Conservation (phyloP, 257 asterid species). For the Leptodermis oblonga region DNA sequence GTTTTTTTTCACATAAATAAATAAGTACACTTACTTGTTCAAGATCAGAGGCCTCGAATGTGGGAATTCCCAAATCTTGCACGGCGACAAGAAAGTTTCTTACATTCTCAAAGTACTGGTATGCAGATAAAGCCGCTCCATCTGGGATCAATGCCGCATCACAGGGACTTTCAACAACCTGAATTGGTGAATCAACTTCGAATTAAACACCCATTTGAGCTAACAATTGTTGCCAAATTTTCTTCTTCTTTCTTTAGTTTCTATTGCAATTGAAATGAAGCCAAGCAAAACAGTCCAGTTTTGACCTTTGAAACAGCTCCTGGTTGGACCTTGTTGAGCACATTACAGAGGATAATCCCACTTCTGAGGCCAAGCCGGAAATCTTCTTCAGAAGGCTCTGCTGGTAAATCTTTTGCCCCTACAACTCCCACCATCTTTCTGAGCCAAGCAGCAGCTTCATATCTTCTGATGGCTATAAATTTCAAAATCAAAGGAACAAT, state of each 20-base stretch:
- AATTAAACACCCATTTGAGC: constrained; percentile 12
- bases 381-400: constrained; percentile 98
- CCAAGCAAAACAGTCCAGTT: not conserved
- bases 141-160: constrained; percentile 71
- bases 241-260: not conserved
- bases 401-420: constrained; percentile 83
- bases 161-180: constrained; percentile 89
- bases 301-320: constrained; percentile 87
- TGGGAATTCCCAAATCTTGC: constrained; percentile 86
- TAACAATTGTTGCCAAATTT: not conserved
- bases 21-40: constrained; percentile 59
- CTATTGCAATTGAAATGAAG: not conserved
- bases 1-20: not conserved
- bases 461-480: constrained; percentile 69
- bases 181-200: constrained; percentile 23
- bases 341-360: constrained; percentile 91
- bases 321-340: constrained; percentile 73
- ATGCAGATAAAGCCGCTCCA: constrained; percentile 93
- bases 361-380: constrained; percentile 87
- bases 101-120: constrained; percentile 88
- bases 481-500: not conserved
- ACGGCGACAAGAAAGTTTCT: constrained; percentile 91
- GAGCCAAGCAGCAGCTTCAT: constrained; percentile 86
- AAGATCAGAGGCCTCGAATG: constrained; percentile 94
- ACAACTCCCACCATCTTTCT: constrained; percentile 86